These are phyloP conservation scores for Lasiodiplodia hormozganensis DNA, from an alignment of 2,329 filamentous ascomycete genomes.

Conservation along the genomic window DNA sequence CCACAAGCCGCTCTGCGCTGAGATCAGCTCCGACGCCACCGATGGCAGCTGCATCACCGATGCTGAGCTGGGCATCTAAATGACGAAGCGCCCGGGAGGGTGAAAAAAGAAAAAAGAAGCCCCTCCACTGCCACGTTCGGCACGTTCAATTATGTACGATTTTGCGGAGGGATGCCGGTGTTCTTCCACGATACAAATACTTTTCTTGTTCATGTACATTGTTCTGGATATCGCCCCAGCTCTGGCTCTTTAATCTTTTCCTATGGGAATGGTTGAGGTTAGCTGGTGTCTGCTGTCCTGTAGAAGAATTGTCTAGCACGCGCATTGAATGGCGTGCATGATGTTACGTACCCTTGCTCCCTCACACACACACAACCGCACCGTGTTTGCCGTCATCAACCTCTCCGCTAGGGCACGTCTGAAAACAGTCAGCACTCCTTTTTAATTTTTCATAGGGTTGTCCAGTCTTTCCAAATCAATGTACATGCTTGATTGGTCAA, in stretches of 20 bases:
- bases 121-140: slow-evolving; percentile 1
- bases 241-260: background rate
- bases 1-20: slow-evolving; percentile 24
- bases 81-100: slow-evolving; percentile 3
- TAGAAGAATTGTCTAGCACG: slow-evolving; percentile 13
- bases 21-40: slow-evolving; percentile 12
- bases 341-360: slow-evolving; percentile 5
- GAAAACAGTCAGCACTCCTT: background rate
- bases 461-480: background rate
- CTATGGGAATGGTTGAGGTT: background rate
- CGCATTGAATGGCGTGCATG: slow-evolving; percentile 19
- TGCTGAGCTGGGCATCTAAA: slow-evolving; percentile 21
- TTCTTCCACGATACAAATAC: background rate
- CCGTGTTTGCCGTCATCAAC: background rate
- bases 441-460: background rate
- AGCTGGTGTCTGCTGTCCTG: background rate
- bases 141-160: background rate
- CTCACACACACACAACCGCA: background rate
- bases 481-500: background rate
- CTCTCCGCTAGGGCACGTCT: background rate
- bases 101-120: background rate
- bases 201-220: slow-evolving; percentile 20
- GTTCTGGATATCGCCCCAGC: slow-evolving; percentile 1
- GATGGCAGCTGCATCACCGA: slow-evolving; percentile 26
- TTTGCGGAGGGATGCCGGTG: slow-evolving; percentile 9